Conservation (phyloP, 352 stramenopile genomes). For the Globisporangium irregulare region DNA sequence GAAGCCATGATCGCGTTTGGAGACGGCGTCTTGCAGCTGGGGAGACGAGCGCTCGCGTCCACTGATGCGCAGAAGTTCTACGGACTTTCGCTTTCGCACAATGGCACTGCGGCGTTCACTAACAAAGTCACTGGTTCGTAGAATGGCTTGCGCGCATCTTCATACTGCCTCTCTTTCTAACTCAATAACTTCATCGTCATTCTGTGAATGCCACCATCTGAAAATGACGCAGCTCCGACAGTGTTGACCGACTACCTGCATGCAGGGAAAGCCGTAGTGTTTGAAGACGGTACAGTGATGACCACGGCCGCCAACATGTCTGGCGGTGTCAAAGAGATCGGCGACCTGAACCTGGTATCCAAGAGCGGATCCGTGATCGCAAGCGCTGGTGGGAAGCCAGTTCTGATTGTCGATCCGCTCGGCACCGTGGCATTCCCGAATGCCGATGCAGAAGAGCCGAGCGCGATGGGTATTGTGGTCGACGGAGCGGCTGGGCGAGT, state of each 20-base stretch:
- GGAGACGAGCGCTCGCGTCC: conserved; percentile 42
- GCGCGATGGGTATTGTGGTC: conserved; percentile 41
- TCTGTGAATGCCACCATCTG: not conserved
- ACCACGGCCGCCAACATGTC: conserved; percentile 76
- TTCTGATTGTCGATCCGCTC: conserved; percentile 53
- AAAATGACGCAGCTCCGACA: conserved; percentile 36
- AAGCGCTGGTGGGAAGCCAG: conserved; percentile 55
- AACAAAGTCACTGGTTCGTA: conserved; percentile 57
- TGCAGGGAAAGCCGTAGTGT: conserved; percentile 58
- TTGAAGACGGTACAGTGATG: conserved; percentile 76
- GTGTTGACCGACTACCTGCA: conserved; percentile 67
- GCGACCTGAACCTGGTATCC: conserved; percentile 75
- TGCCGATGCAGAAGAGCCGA: conserved; percentile 41
- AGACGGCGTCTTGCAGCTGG: conserved; percentile 57
- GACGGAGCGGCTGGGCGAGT: conserved; percentile 36
- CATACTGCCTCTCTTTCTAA: not conserved
- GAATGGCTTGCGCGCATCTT: not conserved
- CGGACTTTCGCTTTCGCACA: conserved; percentile 60
- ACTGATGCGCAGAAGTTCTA: conserved; percentile 65
- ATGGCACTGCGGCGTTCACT: conserved; percentile 65
- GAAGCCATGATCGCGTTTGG: conserved; percentile 73
- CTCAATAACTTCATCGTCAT: not conserved
- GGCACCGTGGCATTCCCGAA: conserved; percentile 52
- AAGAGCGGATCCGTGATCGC: conserved; percentile 57
- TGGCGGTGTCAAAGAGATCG: conserved; percentile 69